A percentile compares a stretch with the other conserved stretches of the same genome.
These are phyloP conservation scores for Thermothelomyces thermophilus DNA, from an alignment of 2,329 filamentous ascomycete species.

Conservation along the genomic window DNA sequence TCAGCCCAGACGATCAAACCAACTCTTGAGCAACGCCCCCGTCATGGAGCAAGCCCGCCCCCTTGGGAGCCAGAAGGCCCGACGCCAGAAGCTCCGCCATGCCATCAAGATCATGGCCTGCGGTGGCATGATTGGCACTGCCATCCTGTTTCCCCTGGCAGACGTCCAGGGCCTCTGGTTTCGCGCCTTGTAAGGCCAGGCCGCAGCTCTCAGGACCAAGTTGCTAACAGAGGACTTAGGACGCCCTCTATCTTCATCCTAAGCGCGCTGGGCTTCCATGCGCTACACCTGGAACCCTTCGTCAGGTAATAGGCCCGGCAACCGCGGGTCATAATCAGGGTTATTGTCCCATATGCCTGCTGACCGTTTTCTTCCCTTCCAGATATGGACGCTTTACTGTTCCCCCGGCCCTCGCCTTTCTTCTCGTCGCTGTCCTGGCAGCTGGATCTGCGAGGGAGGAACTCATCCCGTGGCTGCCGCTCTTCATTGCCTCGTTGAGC, in stretches of 20 bases:
- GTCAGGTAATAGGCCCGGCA: constrained; percentile 11
- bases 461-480: constrained; percentile 23
- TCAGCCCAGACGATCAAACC: too few relatives aligned
- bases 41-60: not conserved
- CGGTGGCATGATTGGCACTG: constrained; percentile 22
- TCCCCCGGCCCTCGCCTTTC: constrained; percentile 16
- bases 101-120: constrained; percentile 16
- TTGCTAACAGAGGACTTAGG: constrained; percentile 15
- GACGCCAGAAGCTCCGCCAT: constrained; percentile 1
- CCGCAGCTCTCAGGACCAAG: not conserved
- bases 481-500: constrained; percentile 18
- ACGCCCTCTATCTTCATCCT: constrained; percentile 20
- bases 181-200: constrained; percentile 17
- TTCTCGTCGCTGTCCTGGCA: constrained; percentile 18
- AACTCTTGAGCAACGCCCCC: not conserved
- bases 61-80: not conserved
- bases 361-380: not conserved
- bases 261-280: constrained; percentile 15
- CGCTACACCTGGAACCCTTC: constrained; percentile 18
- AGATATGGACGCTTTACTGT: constrained; percentile 20
- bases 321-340: not conserved
- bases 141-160: constrained; percentile 21
- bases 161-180: constrained; percentile 14
- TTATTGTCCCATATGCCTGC: too few relatives aligned
- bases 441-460: constrained; percentile 13